These are phyloP conservation scores for Serendipita indica DNA, from an alignment of 768 basidiomycete genomes.

Conservation along the genomic window DNA sequence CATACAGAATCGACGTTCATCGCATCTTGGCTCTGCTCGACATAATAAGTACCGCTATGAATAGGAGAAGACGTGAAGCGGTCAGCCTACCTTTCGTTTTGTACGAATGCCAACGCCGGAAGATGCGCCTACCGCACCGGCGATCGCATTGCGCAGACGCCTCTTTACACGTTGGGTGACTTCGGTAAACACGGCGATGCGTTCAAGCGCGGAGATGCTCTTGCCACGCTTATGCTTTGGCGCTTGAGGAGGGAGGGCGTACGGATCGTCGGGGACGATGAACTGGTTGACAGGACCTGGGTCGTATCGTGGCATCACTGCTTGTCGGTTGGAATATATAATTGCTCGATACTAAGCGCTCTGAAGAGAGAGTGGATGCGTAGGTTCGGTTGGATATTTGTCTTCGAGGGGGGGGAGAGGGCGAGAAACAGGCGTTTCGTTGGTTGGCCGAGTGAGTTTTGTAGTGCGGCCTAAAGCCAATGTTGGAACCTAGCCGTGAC, in stretches of 20 bases:
- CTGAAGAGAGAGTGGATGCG: no score
- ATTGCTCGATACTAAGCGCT: no score
- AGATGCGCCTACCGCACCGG: background rate
- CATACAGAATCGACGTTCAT: background rate
- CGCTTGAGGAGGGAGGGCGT: background rate
- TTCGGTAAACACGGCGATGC: background rate
- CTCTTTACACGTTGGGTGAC: conserved; percentile 1
- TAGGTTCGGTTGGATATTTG: no score
- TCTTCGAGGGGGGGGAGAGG: background rate
- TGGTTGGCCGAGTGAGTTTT: background rate
- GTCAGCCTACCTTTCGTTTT: conserved; percentile 4
- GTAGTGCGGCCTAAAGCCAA: background rate
- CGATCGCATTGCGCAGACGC: background rate
- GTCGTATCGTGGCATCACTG: conserved; percentile 1
- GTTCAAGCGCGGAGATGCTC: background rate
- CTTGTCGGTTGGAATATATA: background rate
- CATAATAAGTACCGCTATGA: background rate
- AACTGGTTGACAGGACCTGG: conserved; percentile 3
- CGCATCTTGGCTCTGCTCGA: background rate
- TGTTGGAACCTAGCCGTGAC: background rate
- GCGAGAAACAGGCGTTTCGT: background rate
- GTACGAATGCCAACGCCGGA: background rate
- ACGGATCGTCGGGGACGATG: background rate
- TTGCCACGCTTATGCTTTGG: background rate
- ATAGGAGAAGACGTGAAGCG: no score